These are phyloP conservation scores for Lepidium africanum DNA, from an alignment of 345 rosid species.

Conservation along the genomic window DNA sequence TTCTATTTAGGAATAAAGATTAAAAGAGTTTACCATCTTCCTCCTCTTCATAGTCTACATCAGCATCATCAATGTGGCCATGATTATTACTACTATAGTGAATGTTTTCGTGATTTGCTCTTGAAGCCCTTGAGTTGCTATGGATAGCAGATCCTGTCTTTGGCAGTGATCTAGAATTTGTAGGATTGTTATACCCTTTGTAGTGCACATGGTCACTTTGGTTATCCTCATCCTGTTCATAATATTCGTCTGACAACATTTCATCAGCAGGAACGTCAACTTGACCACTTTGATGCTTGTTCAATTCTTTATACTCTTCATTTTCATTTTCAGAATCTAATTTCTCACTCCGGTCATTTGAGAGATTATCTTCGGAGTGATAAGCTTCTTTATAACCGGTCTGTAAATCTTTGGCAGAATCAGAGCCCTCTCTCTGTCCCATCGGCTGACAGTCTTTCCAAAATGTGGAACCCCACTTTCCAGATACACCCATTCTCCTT, in stretches of 20 bases:
- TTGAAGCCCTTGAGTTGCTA: conserved; percentile 48
- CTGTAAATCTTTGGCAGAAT: conserved; percentile 67
- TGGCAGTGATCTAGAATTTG: conserved; percentile 46
- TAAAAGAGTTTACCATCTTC: conserved; percentile 64
- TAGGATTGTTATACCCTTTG: conserved; percentile 45
- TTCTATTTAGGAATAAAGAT: conserved; percentile 1
- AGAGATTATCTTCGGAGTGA: conserved; percentile 51
- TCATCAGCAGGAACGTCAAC: conserved; percentile 95
- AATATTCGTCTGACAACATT: conserved; percentile 99
- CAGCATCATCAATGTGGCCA: conserved; percentile 48
- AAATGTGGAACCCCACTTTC: conserved; percentile 93
- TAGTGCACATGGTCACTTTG: conserved; percentile 68
- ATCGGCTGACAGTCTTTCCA: conserved; percentile 99
- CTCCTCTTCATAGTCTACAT: conserved; percentile 77
- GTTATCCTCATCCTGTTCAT: conserved; percentile 98
- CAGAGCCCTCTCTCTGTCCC: conserved; percentile 51
- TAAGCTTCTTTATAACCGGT: conserved; percentile 44
- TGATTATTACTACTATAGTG: conserved; percentile 30
- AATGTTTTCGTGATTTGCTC: conserved; percentile 35
- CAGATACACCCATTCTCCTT: conserved; percentile 55
- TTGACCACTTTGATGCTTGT: conserved; percentile 54
- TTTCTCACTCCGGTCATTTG: conserved; percentile 45
- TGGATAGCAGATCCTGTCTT: conserved; percentile 38
- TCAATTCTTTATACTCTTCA: conserved; percentile 44
- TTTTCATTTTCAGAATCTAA: conserved; percentile 58